Evolutionary conservation across 2,329 filamentous ascomycete species (phyloP), one percentile per base, ranked within the genome.

Genomic region (Fusarium irregulare): DNA sequence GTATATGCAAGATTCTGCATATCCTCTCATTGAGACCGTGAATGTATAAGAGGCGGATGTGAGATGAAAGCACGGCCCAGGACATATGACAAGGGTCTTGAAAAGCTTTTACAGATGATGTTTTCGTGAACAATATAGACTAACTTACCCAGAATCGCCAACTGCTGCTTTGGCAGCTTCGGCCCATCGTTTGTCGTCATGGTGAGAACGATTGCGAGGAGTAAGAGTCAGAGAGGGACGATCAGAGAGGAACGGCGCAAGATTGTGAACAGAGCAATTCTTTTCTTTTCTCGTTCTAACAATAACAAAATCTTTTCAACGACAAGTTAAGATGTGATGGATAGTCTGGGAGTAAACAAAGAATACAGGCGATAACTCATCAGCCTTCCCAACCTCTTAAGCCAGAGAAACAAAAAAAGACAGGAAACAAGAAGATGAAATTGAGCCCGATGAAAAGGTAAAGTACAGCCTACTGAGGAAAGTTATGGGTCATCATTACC

Each of bases 111-210:
- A 41, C 56, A 30, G 32, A 21, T 20, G 44, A 23, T 53, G 49
- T 0, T 16, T 44, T 2, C 21, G 20, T 23, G 8, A 7, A 30
- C 34, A 30, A 20, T 49, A 46, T 20, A 10, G 37, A 49, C 30
- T 7, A 48, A 68, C 87, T 84, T 86, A 94, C 92, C 90, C 69
- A 97, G 82, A 76, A 97, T 94, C 45, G 89, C 83, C 76, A 97
- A 84, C 82, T 97, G 93, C 85, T 90, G 88, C 44, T 88, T 84
- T 1, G 93, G 93, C 84, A 96, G 85, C 83, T 89, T 92, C 27
- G 89, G 86, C 68, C 78, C 80, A 50, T 66, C 50, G 27, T 73
- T 73, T 53, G 65, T 69, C 45, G 69, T 58, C 74, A 76, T 76
- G n/a, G 53, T 49, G 30, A 66, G 60, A 61, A 55, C 34, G 59